Evolutionary conservation across 1,284 basidiomycete genomes (phyloP), one percentile per base, ranked within the genome.

Genomic region (Salmacisia buchloeana): DNA sequence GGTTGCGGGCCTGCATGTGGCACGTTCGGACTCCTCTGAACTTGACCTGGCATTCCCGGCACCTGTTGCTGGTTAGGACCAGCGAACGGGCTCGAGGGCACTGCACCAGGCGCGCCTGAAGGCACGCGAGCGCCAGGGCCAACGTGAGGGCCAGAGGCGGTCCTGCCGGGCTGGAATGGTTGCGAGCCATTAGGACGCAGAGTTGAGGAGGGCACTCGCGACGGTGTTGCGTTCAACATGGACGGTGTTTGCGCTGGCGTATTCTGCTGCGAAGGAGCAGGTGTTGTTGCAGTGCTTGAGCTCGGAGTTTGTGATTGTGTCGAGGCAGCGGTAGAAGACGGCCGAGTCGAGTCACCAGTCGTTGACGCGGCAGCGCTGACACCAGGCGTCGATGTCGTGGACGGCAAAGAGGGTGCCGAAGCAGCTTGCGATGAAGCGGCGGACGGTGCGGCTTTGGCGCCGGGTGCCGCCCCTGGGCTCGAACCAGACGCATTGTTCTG

Each of bases 1-100:
- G 65, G 66, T 61, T 73, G 73, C 71, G 75, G 74, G 35, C 65
- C 65, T 31, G 70, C 65, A 49, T 72, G 68, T 45, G 64, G 65
- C 61, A 75, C 64, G 61, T 72, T 73, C 49, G 74, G 74, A 10
- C 71, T 72, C n/a, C 73, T 64, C 23, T 38, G 56, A 25, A 41
- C 35, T 34, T 58, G 56, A 25, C 38, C 35, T 34, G 35, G 56
- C 33, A 38, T 23, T 34, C 13, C 25, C 18, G n/a, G 49, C 5
- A n/a, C 36, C 29, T 13, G 29, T 31, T 54, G 49, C 21, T 54
- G 49, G 15, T 54, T 54, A 10, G 31, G 49, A 33, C 29, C 29
- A 27, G 34, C 49, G 21, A 54, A 54, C 12, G 49, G 49, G 34
- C 27, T 31, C 4, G 49, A 31, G 21, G 49, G 49, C 27, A 33